Base-by-base conservation (phyloP, 345 rosid genomes). In the Isatis tinctoria region DNA sequence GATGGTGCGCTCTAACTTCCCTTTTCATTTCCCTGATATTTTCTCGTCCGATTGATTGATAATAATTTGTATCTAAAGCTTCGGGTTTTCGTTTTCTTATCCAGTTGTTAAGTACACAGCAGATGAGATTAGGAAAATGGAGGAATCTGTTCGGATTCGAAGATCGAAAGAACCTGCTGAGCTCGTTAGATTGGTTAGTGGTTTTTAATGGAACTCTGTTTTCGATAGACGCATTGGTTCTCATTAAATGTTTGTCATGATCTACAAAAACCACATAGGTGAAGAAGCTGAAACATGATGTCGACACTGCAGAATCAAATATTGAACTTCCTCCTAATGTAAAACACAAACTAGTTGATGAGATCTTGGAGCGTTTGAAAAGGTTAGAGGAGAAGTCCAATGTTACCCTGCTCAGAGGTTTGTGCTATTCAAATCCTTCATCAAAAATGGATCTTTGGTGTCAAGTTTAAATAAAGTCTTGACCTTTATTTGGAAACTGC, bases 121-220 rank as follows among this genome's bases (percentile, higher is more conserved):
- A 28, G 92, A 85, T 78, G 97, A 92, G 96, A 85, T 90, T 83
- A 84, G 74, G 84, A 87, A 78, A 81, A 96, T 90, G 96, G 90
- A 90, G 82, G 98, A 92, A 69, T 90, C 97, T 9, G 72, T 82
- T 56, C 90, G 85, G 85, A 88, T 96, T 83, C 92, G 99, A 66
- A 87, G 85, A 80, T 88, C 83, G 0, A 86, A 84, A 63, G 79
- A 89, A 72, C 91, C 98, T 27, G 9, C 64, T 18, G 67, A 82
- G 81, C 95, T 96, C 75, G 54, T 85, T 75, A 77, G 81, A 76
- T 67, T 87, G 89, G 99, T 95, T 78, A 37, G 77, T 70, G 51
- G 37, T 36, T 47, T 70, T 39, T 60, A 7, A 30, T 70, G 18
- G 26, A 33, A 28, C 37, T 51, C 27, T 2, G 5, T 0, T 48